Percentiles rank a stretch among this genome's conserved stretches.
Evolutionary conservation across 2,329 filamentous ascomycete species (phyloP).

Genomic region (Aspergillus floridensis): DNA sequence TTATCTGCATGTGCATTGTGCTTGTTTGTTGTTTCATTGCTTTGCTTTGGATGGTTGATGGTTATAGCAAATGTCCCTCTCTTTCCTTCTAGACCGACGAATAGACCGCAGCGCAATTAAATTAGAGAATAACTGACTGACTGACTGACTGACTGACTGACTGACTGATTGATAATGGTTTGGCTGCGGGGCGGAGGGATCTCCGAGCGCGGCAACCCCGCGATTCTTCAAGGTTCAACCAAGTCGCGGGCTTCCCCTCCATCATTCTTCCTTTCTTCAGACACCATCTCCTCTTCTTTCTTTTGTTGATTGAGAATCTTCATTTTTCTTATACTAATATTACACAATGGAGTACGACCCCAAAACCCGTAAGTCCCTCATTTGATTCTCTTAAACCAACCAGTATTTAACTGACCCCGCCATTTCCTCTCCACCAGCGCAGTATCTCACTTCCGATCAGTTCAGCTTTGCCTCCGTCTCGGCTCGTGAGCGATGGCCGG

Average conservation of each 20-base stretch:
- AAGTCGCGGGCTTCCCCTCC: not conserved
- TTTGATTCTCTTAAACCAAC: not conserved
- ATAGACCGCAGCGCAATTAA: not conserved
- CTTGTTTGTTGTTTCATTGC: not conserved
- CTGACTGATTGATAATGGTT: not conserved
- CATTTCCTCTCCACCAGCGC: slow-evolving; percentile 51
- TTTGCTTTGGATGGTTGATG: not conserved
- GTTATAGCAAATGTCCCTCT: not conserved
- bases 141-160: not conserved
- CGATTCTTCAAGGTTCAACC: not conserved
- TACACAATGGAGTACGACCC: slow-evolving; percentile 69
- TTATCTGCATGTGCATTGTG: not conserved
- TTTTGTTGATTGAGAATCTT: not conserved
- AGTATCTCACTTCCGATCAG: slow-evolving; percentile 74
- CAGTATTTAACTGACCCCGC: slow-evolving; percentile 17
- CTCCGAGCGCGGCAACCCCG: slow-evolving; percentile 10
- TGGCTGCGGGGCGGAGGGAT: not conserved
- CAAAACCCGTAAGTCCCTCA: slow-evolving; percentile 61
- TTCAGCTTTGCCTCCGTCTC: slow-evolving; percentile 85
- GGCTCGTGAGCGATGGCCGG: slow-evolving; percentile 83
- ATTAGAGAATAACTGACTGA: not conserved
- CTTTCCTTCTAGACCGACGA: not conserved
- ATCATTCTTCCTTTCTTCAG: not conserved
- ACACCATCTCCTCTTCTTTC: not conserved
- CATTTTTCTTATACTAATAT: not conserved